A percentile compares a stretch with the other conserved stretches of the same genome.
Evolutionary conservation across 75 land plant species (phyloP).

Genomic region (Picea sitchensis): DNA sequence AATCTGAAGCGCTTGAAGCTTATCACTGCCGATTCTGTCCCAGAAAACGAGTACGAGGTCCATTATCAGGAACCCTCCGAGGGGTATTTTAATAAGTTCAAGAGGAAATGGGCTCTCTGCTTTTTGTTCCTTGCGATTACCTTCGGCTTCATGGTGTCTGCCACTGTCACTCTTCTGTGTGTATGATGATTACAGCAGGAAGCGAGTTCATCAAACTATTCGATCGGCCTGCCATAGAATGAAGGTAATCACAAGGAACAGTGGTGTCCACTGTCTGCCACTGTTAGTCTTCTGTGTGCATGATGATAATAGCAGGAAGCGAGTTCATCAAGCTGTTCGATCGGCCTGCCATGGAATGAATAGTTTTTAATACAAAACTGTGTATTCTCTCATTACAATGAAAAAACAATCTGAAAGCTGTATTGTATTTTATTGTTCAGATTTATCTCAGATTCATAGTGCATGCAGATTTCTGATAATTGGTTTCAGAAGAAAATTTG

Average conservation of each 20-base stretch:
- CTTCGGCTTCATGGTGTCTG: conserved; percentile 53
- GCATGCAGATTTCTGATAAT: background rate
- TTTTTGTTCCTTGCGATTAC: conserved; percentile 56
- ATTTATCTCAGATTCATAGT: background rate
- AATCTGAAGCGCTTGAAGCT: conserved; percentile 43
- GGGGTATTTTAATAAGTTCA: conserved; percentile 74
- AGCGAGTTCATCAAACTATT: background rate
- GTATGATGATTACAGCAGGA: conserved; percentile 4
- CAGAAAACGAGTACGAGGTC: conserved; percentile 50
- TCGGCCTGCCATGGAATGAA: background rate
- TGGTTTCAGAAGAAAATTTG: background rate
- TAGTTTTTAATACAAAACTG: background rate
- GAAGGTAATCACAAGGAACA: too few species aligned
- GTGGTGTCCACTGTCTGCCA: conserved; percentile 23
- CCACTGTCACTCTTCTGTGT: conserved; percentile 63
- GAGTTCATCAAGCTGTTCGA: background rate
- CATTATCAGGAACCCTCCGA: conserved; percentile 84
- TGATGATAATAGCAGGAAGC: background rate
- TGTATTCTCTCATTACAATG: background rate
- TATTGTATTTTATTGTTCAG: background rate
- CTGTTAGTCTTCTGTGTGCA: conserved; percentile 59
- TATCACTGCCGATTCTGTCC: conserved; percentile 17
- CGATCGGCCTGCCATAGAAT: too few species aligned
- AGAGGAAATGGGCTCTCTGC: conserved; percentile 78
- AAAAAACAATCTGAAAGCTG: background rate